Evolutionary conservation across 1,284 basidiomycete genomes (phyloP).

Genomic region (Mycena citricolor): DNA sequence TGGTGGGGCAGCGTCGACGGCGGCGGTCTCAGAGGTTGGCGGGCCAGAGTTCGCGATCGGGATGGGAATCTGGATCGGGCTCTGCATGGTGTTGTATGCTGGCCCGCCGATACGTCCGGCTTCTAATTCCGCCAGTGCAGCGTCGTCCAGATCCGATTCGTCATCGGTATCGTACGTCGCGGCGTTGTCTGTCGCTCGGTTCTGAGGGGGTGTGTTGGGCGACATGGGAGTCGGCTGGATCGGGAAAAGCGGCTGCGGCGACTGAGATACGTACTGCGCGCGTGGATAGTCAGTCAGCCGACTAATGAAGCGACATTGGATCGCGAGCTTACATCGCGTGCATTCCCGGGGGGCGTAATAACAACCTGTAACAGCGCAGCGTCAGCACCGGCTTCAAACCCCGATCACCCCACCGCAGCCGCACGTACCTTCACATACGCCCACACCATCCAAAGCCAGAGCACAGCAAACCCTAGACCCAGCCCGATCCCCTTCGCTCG

Average conservation of each 20-base stretch:
- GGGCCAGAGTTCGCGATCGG: background rate
- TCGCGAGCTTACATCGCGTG: conserved; percentile 55
- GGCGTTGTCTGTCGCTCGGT: too few relatives aligned
- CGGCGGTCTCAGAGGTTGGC: conserved; percentile 6
- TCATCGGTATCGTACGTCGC: background rate
- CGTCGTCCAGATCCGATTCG: background rate
- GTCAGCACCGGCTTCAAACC: conserved; percentile 1
- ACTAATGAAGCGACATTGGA: background rate
- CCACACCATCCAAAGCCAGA: conserved; percentile 74
- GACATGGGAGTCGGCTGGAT: conserved; percentile 1
- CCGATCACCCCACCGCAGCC: background rate
- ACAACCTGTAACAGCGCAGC: conserved; percentile 44
- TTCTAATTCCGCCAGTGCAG: conserved; percentile 14
- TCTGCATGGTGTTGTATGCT: conserved; percentile 38
- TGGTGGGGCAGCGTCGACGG: conserved; percentile 23
- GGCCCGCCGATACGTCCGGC: conserved; percentile 37
- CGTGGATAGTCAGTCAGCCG: background rate
- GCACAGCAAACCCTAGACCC: conserved; percentile 54
- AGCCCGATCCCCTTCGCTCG: too few relatives aligned
- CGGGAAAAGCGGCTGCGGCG: conserved; percentile 18
- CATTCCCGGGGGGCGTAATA: conserved; percentile 67
- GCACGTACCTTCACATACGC: conserved; percentile 60
- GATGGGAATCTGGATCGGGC: background rate
- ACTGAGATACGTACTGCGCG: conserved; percentile 14
- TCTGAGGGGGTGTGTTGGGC: too few relatives aligned